Evolutionary conservation across 345 rosid species (phyloP), one percentile per base, ranked within the genome.

Genomic region (Citrus hindsii): DNA sequence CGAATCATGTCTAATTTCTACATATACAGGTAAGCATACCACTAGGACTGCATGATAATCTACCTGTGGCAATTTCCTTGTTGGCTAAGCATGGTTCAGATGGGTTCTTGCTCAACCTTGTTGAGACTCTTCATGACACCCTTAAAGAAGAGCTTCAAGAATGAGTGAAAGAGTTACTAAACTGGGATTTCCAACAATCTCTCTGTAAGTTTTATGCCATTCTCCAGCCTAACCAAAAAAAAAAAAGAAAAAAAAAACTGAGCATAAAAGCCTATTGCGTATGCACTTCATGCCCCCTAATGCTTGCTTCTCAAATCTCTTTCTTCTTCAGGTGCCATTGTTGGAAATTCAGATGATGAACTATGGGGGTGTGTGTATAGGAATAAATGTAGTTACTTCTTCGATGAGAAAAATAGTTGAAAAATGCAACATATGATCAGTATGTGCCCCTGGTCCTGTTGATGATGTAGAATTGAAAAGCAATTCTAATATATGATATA

Each of bases 51-150:
- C 75, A 86, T 65, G 84, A 89, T 37, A 79, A 83, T 75, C 88
- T 88, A 70, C 97, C 97, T 2, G 87, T 90, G 27, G 76, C 97
- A 4, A 77, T 92, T 46, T 92, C 98, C 8, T 82, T 91, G 82
- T 66, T 92, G 63, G 96, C 92, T 8, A 90, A 85, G 76, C 92
- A 90, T 59, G 97, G 96, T 53, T 90, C 93, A 5, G 98, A 94
- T 69, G 82, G 85, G 59, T 92, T 92, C 84, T 87, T 94, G 79
- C 90, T 92, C 28, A 82, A 84, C 75, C 81, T 92, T 82, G 90
- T 91, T 32, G 92, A 91, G 84, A 82, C 84, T 18, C 86, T 94
- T 35, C 71, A 81, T 25, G 80, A 74, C 25, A 56, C 85, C 53
- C 85, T 88, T 66, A 60, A n/a, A n/a, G n/a, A n/a, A 83, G 82